Conservation (phyloP, 495 filamentous ascomycete species). For the Terfezia boudieri region DNA sequence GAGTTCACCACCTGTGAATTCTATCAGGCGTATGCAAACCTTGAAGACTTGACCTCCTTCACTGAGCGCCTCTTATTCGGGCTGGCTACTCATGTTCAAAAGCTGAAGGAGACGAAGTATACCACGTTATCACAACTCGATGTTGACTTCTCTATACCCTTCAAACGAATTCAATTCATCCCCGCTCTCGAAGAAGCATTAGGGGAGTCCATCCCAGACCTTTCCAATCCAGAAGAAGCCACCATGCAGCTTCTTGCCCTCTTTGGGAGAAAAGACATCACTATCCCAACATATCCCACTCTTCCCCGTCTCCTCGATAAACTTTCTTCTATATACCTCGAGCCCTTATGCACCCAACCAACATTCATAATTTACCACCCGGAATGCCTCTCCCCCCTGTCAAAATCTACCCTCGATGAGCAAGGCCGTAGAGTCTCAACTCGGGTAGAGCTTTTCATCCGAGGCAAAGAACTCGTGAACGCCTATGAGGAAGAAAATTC, state of each 20-base stretch:
- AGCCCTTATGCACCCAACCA: slow-evolving; percentile 44
- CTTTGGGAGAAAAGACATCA: slow-evolving; percentile 28
- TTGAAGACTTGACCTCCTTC: slow-evolving; percentile 49
- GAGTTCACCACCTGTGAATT: slow-evolving; percentile 97
- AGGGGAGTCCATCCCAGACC: slow-evolving; percentile 42
- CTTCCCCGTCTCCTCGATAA: slow-evolving; percentile 69
- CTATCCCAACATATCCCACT: slow-evolving; percentile 32
- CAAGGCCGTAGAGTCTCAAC: slow-evolving; percentile 33
- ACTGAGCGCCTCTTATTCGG: slow-evolving; percentile 46
- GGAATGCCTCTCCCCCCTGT: slow-evolving; percentile 71
- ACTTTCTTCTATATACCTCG: slow-evolving; percentile 54
- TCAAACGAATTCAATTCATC: slow-evolving; percentile 52
- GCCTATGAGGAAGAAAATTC: slow-evolving; percentile 97
- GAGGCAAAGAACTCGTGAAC: slow-evolving; percentile 63
- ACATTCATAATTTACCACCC: slow-evolving; percentile 84
- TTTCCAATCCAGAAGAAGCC: slow-evolving; percentile 31
- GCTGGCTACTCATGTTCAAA: slow-evolving; percentile 30
- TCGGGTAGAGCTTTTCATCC: slow-evolving; percentile 72
- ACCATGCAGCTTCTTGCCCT: slow-evolving; percentile 31
- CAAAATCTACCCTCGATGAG: slow-evolving; percentile 49
- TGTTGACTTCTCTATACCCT: slow-evolving; percentile 36
- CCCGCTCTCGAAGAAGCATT: slow-evolving; percentile 47
- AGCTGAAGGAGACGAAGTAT: slow-evolving; percentile 27
- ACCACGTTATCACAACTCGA: slow-evolving; percentile 29
- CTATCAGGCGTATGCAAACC: slow-evolving; percentile 64